These are phyloP conservation scores for Pueraria montana DNA, from an alignment of 306 rosid species.

Conservation along the genomic window DNA sequence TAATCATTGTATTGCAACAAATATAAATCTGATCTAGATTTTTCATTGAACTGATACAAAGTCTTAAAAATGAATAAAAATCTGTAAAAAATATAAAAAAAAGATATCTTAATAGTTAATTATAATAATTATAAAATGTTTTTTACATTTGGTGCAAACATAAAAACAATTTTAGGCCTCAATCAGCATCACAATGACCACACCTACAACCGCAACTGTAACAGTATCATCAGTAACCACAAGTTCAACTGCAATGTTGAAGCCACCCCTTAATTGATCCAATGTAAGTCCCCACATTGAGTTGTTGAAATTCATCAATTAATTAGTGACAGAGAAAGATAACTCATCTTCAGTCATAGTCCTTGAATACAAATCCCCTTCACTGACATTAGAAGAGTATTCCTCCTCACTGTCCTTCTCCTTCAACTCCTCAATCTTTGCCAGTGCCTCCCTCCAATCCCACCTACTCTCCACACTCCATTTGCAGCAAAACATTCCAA, in stretches of 20 bases:
- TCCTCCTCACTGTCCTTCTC: constrained; percentile 67
- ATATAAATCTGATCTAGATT: neutral
- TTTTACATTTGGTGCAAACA: neutral
- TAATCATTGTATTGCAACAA: neutral
- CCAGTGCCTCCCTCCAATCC: constrained; percentile 69
- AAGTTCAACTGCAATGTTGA: neutral
- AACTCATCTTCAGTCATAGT: constrained; percentile 65
- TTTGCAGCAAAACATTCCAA: constrained; percentile 74
- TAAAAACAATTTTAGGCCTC: neutral
- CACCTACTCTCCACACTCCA: constrained; percentile 59
- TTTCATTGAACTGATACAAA: neutral
- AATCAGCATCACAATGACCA: neutral
- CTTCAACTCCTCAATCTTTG: constrained; percentile 63
- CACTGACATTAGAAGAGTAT: constrained; percentile 61
- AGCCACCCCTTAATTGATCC: neutral
- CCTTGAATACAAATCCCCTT: constrained; percentile 62
- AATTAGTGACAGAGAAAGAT: constrained; percentile 51
- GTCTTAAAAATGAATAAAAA: neutral
- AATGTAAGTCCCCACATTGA: too few relatives aligned
- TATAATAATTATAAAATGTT: neutral
- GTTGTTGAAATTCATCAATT: constrained; percentile 17
- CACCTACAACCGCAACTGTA: neutral
- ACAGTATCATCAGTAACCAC: neutral
- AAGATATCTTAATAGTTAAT: neutral
- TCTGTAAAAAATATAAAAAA: neutral